Evolutionary conservation across 345 rosid genomes (phyloP).

Genomic region (Balakata baccata): DNA sequence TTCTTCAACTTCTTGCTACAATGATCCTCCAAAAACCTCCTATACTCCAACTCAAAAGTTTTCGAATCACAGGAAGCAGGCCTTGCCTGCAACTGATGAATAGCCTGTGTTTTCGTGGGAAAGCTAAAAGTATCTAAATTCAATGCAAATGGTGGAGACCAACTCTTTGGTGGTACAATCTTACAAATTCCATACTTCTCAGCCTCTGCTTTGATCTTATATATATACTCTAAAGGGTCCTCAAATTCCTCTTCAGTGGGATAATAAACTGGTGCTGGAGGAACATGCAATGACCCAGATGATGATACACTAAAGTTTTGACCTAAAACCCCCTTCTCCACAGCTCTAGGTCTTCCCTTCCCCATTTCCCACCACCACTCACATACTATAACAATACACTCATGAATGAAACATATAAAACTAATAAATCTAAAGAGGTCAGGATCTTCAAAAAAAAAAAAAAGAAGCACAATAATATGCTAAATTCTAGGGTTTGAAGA

Average conservation of each 20-base stretch:
- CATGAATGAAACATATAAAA: background rate
- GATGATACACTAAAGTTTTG: slow-evolving; percentile 40
- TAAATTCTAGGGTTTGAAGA: slow-evolving; percentile 11
- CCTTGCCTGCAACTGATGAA: slow-evolving; percentile 89
- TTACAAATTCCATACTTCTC: slow-evolving; percentile 89
- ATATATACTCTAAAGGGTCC: slow-evolving; percentile 76
- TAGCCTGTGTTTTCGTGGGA: slow-evolving; percentile 91
- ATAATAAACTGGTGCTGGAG: slow-evolving; percentile 67
- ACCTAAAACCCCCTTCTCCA: slow-evolving; percentile 62
- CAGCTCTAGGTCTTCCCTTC: slow-evolving; percentile 83
- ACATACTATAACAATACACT: background rate
- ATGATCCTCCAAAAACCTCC: slow-evolving; percentile 67
- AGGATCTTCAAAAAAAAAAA: slow-evolving; percentile 1
- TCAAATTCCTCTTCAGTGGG: slow-evolving; percentile 80
- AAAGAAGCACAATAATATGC: background rate
- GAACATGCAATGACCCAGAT: slow-evolving; percentile 44
- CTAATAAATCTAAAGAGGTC: background rate
- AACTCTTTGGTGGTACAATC: slow-evolving; percentile 75
- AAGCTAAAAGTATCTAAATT: slow-evolving; percentile 59
- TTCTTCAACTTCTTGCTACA: slow-evolving; percentile 70
- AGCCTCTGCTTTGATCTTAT: slow-evolving; percentile 80
- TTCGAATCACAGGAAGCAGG: slow-evolving; percentile 79
- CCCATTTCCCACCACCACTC: slow-evolving; percentile 49
- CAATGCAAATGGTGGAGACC: slow-evolving; percentile 84
- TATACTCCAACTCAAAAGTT: slow-evolving; percentile 86